phyloP scores from a whole-genome alignment of 805 yeast species.

The Kuraishia piskuri region DNA sequence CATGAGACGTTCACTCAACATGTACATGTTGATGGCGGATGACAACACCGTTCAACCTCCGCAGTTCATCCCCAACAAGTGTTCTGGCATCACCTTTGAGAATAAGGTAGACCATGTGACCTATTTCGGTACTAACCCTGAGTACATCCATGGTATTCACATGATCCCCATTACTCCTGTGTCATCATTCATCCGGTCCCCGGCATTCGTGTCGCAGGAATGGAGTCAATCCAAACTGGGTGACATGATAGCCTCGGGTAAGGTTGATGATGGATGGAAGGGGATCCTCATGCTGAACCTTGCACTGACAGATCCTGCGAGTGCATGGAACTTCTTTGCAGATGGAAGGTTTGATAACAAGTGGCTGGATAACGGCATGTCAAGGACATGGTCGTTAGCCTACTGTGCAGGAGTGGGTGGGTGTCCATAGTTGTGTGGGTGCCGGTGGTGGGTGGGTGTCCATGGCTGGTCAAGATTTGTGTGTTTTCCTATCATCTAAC shows the following conservation, averaged over 20 bases:
- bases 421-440: not conserved
- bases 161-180: conserved; percentile 63
- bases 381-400: conserved; percentile 79
- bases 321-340: conserved; percentile 52
- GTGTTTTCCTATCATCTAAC: no score
- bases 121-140: conserved; percentile 57
- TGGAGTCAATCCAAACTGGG: conserved; percentile 47
- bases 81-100: conserved; percentile 65
- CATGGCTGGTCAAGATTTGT: no score
- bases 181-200: conserved; percentile 51
- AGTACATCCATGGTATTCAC: conserved; percentile 67
- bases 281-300: conserved; percentile 67
- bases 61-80: conserved; percentile 47
- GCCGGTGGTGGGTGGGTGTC: not conserved
- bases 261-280: conserved; percentile 63
- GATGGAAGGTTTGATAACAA: not conserved
- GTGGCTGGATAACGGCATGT: conserved; percentile 75
- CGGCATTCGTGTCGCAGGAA: conserved; percentile 53
- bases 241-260: conserved; percentile 29
- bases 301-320: conserved; percentile 63
- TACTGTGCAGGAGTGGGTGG: conserved; percentile 36
- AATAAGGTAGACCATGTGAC: conserved; percentile 65
- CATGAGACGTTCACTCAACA: conserved; percentile 40
- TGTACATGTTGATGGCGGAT: conserved; percentile 38
- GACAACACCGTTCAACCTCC: conserved; percentile 48